Base-by-base conservation (phyloP, 73 alveolate genomes). In the Effrenium voratum region DNA sequence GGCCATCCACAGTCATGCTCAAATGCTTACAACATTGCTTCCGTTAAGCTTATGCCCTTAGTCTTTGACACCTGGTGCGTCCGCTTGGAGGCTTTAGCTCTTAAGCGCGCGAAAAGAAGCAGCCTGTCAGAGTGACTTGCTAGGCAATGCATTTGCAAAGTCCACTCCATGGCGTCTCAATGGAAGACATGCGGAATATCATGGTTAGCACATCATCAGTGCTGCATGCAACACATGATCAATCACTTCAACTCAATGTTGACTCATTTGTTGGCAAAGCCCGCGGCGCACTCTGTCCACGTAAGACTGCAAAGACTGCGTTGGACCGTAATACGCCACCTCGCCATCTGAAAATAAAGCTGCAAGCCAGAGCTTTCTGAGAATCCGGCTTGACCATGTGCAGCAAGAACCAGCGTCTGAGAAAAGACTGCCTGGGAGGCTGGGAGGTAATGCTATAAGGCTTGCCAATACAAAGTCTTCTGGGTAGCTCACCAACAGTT, bases 311-410 rank as follows among this genome's bases (percentile, higher is more conserved):
- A 90, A 44, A 40, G 82, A 76, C 44, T 68, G 40, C 2, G 97
- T 66, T 3, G 36, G 86, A 13, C 97, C 97, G 38, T 46, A 70
- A 44, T 68, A 90, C 8, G 97, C 97, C 68, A 90, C 97, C 95
- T 88, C 26, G 30, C 36, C 8, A n/a, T 49, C 4, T 16, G 12
- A 41, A 41, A 2, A 22, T 16, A 5, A 8, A 19, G 63, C 63
- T 8, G 63, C 63, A 52, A 12, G 63, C 8, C 19, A 19, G n/a
- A n/a, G n/a, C 26, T 28, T 19, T 36, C 16, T 82, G 38, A 82
- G 92, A 38, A 4, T 28, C 5, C 16, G 73, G 32, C 97, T 55
- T 87, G 60, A 55, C 97, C 97, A 45, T 90, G 87, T 38, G 97
- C 5, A 30, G 88, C 97, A 34, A 90, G 87, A 75, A 90, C 97